These are phyloP conservation scores for Cystobasidium slooffiae DNA, from an alignment of 1,284 basidiomycete species.

Conservation along the genomic window DNA sequence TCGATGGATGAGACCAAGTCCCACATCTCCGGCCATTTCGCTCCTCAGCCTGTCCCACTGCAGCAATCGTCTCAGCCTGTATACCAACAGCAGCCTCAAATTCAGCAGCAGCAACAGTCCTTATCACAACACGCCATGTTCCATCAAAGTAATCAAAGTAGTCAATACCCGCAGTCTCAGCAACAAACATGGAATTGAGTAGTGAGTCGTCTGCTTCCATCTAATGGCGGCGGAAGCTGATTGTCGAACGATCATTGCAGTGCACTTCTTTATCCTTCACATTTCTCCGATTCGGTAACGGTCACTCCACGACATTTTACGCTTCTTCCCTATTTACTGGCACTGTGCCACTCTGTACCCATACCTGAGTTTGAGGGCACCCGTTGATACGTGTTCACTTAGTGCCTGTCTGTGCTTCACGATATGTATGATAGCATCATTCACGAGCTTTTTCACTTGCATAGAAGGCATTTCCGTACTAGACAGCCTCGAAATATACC, in stretches of 20 bases:
- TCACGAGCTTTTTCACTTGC: background rate
- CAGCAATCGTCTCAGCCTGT: slow-evolving; percentile 17
- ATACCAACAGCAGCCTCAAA: slow-evolving; percentile 16
- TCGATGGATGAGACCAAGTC: slow-evolving; percentile 1
- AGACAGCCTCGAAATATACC: slow-evolving; percentile 11
- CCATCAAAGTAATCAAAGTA: background rate
- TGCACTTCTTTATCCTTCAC: background rate
- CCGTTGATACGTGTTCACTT: background rate
- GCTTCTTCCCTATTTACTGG: no score
- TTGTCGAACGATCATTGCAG: background rate
- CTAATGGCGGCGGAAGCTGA: background rate
- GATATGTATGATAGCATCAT: background rate
- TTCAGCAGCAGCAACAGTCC: background rate
- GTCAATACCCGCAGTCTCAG: slow-evolving; percentile 26
- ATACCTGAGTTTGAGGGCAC: no score
- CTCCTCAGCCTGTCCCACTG: slow-evolving; percentile 9
- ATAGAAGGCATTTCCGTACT: background rate
- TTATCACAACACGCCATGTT: background rate
- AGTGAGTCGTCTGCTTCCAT: background rate
- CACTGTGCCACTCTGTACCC: no score
- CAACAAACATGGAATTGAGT: slow-evolving; percentile 7
- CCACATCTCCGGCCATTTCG: slow-evolving; percentile 26
- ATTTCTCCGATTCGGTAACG: background rate
- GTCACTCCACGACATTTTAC: background rate
- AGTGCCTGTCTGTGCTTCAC: background rate